Evolutionary conservation across 2,329 filamentous ascomycete species (phyloP).

Genomic region (Alternaria alternata): DNA sequence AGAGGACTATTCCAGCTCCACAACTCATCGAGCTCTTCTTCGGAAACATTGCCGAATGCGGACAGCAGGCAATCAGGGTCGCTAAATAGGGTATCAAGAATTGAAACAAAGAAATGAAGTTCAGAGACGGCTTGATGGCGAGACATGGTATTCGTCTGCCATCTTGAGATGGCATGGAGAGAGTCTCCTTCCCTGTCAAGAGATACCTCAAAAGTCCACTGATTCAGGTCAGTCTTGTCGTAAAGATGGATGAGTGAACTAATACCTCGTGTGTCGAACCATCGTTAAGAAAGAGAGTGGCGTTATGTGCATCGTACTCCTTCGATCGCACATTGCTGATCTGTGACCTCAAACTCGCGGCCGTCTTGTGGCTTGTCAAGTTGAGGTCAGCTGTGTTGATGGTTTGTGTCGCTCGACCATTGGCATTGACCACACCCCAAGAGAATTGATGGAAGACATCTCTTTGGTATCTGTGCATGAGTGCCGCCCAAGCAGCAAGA

Average conservation of each 20-base stretch:
- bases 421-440: slow-evolving; percentile 30
- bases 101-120: slow-evolving; percentile 53
- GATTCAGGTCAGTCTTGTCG: slow-evolving; percentile 2
- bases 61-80: slow-evolving; percentile 23
- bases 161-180: slow-evolving; percentile 53
- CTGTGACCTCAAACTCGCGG: slow-evolving; percentile 25
- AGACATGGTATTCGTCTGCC: slow-evolving; percentile 53
- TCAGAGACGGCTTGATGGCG: slow-evolving; percentile 55
- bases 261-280: slow-evolving; percentile 42
- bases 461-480: slow-evolving; percentile 43
- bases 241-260: background rate
- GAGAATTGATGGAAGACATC: slow-evolving; percentile 43
- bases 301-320: slow-evolving; percentile 15
- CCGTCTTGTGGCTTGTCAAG: slow-evolving; percentile 22
- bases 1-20: slow-evolving; percentile 60
- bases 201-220: slow-evolving; percentile 44
- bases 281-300: slow-evolving; percentile 38
- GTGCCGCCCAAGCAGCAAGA: slow-evolving; percentile 43
- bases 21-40: slow-evolving; percentile 55
- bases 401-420: slow-evolving; percentile 18
- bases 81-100: slow-evolving; percentile 48
- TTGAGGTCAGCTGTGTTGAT: slow-evolving; percentile 30
- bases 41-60: slow-evolving; percentile 27
- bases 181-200: slow-evolving; percentile 33
- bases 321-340: slow-evolving; percentile 23